Conservation (phyloP, 163 green algal species). For the Scenedesmus sp. region DNA sequence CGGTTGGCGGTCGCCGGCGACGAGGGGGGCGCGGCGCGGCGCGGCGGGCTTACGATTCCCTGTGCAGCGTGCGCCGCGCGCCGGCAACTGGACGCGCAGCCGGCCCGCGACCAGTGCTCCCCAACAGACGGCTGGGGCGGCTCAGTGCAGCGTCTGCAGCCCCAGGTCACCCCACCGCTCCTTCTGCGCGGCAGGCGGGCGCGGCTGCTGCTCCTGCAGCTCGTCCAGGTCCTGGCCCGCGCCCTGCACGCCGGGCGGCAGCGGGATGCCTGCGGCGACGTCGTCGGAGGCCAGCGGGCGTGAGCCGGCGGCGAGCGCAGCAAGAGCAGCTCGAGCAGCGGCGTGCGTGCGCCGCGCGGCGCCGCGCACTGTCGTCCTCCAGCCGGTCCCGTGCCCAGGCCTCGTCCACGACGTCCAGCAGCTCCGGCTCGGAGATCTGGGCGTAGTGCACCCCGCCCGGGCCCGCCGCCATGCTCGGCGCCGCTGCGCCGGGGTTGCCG, state of each 20-base stretch:
- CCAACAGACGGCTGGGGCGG: not conserved
- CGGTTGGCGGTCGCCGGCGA: not conserved
- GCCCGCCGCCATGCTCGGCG: no score
- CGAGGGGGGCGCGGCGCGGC: not conserved
- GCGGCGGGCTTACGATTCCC: not conserved
- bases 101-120: not conserved
- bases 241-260: slow-evolving; percentile 14
- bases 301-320: not conserved
- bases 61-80: not conserved
- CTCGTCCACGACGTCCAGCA: slow-evolving; percentile 42
- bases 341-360: no score
- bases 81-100: not conserved
- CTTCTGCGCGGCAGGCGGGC: slow-evolving; percentile 3
- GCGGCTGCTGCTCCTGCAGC: slow-evolving; percentile 28
- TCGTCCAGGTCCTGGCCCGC: slow-evolving; percentile 9
- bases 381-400: slow-evolving; percentile 30
- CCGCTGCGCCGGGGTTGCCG: no score
- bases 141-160: slow-evolving; percentile 23
- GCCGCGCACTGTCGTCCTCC: slow-evolving; percentile 30
- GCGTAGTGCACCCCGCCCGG: slow-evolving; percentile 41
- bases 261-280: slow-evolving; percentile 18
- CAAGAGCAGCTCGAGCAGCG: not conserved
- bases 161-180: slow-evolving; percentile 36
- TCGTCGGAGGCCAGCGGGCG: not conserved
- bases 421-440: slow-evolving; percentile 33